These are phyloP conservation scores for Trichophyton equinum DNA, from an alignment of 2,329 filamentous ascomycete species.

Conservation along the genomic window DNA sequence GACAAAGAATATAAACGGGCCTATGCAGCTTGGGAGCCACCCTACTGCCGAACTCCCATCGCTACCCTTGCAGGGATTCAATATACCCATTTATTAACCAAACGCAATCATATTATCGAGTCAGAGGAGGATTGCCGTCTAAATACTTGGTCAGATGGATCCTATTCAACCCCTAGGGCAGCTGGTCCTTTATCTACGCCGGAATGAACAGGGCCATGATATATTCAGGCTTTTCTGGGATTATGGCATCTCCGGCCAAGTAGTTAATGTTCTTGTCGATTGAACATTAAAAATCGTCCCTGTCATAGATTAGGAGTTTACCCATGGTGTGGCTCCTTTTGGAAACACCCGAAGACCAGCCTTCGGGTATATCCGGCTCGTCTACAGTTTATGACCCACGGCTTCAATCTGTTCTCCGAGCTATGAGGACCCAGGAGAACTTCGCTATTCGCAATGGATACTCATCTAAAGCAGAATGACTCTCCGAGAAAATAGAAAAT, in stretches of 20 bases:
- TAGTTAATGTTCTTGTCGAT: constrained; percentile 30
- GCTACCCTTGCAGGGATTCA: constrained; percentile 30
- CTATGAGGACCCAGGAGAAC: constrained; percentile 12
- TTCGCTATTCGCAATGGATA: constrained; percentile 5
- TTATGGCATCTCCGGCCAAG: constrained; percentile 25
- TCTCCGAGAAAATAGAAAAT: constrained; percentile 14
- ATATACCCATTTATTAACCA: constrained; percentile 28
- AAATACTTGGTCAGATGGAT: constrained; percentile 14
- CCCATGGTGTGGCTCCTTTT: constrained; percentile 27
- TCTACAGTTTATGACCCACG: constrained; percentile 9
- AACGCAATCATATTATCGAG: constrained; percentile 28
- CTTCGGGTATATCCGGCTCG: constrained; percentile 12
- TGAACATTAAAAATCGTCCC: constrained; percentile 26
- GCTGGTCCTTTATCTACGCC: background rate
- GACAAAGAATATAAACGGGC: constrained; percentile 34
- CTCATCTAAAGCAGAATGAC: constrained; percentile 11
- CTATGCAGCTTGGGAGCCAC: constrained; percentile 18
- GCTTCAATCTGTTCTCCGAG: constrained; percentile 12
- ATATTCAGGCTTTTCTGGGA: constrained; percentile 30
- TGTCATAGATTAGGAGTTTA: constrained; percentile 32
- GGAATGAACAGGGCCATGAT: constrained; percentile 17
- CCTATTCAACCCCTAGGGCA: constrained; percentile 12
- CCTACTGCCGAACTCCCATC: constrained; percentile 12
- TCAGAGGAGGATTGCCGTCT: constrained; percentile 16
- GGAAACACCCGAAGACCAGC: constrained; percentile 14